A percentile compares a stretch with the other conserved stretches of the same genome.
Evolutionary conservation across 2,329 filamentous ascomycete species (phyloP).

Genomic region (Epichloe gansuensis): DNA sequence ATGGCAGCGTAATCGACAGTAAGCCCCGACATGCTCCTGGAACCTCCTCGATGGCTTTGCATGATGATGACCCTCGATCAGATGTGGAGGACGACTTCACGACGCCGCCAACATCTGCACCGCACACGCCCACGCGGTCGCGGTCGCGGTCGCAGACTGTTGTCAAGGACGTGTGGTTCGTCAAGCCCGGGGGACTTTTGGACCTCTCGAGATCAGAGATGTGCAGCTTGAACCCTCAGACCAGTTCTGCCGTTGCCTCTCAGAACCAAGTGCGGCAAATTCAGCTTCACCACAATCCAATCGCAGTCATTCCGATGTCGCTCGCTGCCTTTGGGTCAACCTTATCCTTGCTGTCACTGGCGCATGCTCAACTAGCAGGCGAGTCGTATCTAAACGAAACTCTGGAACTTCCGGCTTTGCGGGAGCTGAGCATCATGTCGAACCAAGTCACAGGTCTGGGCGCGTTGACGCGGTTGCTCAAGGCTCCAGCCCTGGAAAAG

Average conservation of each 20-base stretch:
- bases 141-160: conserved; percentile 37
- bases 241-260: conserved; percentile 41
- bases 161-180: conserved; percentile 35
- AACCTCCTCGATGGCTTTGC: conserved; percentile 11
- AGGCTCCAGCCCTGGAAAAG: conserved; percentile 62
- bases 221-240: conserved; percentile 43
- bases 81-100: conserved; percentile 42
- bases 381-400: conserved; percentile 52
- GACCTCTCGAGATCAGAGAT: conserved; percentile 57
- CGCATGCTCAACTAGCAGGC: conserved; percentile 58
- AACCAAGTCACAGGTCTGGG: conserved; percentile 62
- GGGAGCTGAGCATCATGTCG: conserved; percentile 61
- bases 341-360: conserved; percentile 58
- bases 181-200: conserved; percentile 50
- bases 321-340: conserved; percentile 59
- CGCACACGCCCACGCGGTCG: conserved; percentile 34
- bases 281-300: conserved; percentile 64
- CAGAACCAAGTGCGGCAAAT: conserved; percentile 42
- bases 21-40: conserved; percentile 3
- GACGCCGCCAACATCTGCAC: conserved; percentile 42
- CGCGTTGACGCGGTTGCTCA: conserved; percentile 51
- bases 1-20: conserved; percentile 20
- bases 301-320: conserved; percentile 56
- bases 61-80: conserved; percentile 32
- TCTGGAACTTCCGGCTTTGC: conserved; percentile 59